Base-by-base conservation (phyloP, 2,329 filamentous ascomycete genomes). In the Calonectria hawksworthii region DNA sequence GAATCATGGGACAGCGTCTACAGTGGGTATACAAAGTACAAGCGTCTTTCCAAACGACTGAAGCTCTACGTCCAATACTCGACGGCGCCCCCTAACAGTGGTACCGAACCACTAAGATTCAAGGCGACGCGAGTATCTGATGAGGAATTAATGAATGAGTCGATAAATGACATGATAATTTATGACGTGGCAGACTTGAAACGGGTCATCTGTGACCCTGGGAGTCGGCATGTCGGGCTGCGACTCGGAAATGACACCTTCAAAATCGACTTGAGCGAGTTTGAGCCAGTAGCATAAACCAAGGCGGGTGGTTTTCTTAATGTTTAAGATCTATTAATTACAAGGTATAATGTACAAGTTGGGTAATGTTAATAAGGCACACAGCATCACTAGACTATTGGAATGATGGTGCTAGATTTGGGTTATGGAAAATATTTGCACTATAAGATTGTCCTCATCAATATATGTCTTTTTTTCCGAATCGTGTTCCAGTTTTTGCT, bases 21-120 rank as follows among this genome's bases (percentile, higher is more conserved):
- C 18, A 70, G 70, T 26, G 47, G 72, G 11, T 59, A 26, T 8
- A 69, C 61, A 16, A 64, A 67, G n/a, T 14, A 21, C 9, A 28
- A 75, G 3, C 30, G 30, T 7, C 41, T 79, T 13, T 59, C 59
- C 4, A 23, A 51, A 14, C 68, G 68, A 28, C 18, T 79, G 9
- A 63, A 63, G 30, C 50, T 76, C 23, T 59, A 76, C 28, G 64
- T 79, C 11, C 70, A 79, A 26, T 79, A 75, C 47, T 75, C 70
- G 28, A 56, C 72, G 23, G 68, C 44, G 11, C n/a, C 10, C 47
- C 28, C 67, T 34, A 34, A 30, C 8, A 70, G 50, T 11, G 66
- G 4, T 38, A 68, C 14, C 59, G 71, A n/a, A 28, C 26, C 36
- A 2, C 51, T 74, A 0, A 32, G 51, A 21, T 41, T 77, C 26